Evolutionary conservation across 192 early-diverging fungal genomes (phyloP), one percentile per base, ranked within the genome.

Genomic region (Gaertneriomyces semiglobifer): DNA sequence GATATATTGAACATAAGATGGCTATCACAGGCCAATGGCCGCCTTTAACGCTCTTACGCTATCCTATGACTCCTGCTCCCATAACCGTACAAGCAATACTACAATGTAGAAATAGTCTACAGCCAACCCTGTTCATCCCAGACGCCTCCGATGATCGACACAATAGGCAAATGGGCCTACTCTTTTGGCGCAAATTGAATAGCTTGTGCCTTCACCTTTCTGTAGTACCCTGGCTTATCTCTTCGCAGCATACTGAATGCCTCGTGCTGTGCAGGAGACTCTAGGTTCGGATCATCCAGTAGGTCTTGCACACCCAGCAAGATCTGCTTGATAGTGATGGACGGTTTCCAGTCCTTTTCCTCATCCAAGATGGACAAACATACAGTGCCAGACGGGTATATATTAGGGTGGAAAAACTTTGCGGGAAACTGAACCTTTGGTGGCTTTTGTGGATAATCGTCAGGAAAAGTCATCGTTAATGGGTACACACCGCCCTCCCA

Each of bases 281-380:
- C 80, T 19, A 89, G 92, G 76, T 98, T 98, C 7, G 96, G 94
- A 58, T 93, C 89, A 57, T 92, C 80, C 40, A 98, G 79, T 61
- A 98, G 74, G 62, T 93, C 92, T 57, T 81, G 94, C 58, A 98
- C 90, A 46, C 96, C 96, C 18, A 96, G 78, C 44, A 98, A 73
- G 64, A 98, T 95, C 86, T 98, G 95, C 62, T 99, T 99, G 58
- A 99, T 79, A 5, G 92, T 96, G 62, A 99, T 95, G 16, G 92
- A 88, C 1, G 76, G 77, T 63, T 82, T 79, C 77, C 77, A 82
- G 62, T 80, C 95, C 63, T 98, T 88, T 14, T 97, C 94, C 52
- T 92, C 94, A 65, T 96, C 94, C 57, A 99, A 74, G 67, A 99
- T 99, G 1, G 93, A 95, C 50, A 99, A 78, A 62, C 96, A 99